phyloP scores from a whole-genome alignment of 2,329 filamentous ascomycete species.

The Penicillium verrucosum region DNA sequence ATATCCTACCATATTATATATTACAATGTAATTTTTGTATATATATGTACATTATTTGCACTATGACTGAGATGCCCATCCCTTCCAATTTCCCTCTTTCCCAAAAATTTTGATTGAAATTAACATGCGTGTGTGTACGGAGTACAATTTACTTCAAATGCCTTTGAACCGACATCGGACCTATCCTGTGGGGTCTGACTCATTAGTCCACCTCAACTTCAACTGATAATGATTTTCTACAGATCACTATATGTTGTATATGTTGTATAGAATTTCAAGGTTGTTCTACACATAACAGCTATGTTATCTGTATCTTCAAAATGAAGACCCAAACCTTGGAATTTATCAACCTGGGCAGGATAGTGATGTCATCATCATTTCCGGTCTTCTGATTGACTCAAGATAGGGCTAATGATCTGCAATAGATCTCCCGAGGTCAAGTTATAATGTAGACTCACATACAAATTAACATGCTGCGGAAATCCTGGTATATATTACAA shows the following conservation, averaged over 20 bases:
- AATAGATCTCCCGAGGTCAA: not conserved
- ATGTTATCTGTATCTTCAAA: not conserved
- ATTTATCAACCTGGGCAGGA: too few species aligned
- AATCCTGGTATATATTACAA: not conserved
- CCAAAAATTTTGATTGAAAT: not conserved
- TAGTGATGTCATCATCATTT: not conserved
- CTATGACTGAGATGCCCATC: conserved; percentile 1
- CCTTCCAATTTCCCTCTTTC: not conserved
- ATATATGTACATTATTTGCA: not conserved
- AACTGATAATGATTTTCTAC: not conserved
- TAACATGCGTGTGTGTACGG: not conserved
- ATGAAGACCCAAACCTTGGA: too few species aligned
- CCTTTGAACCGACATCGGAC: conserved; percentile 5
- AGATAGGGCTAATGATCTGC: not conserved
- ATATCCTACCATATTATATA: not conserved
- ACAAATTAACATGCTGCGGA: not conserved
- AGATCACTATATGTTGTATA: not conserved
- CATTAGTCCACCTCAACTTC: not conserved
- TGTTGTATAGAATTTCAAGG: too few species aligned
- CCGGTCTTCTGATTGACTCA: not conserved
- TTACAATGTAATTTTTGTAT: not conserved
- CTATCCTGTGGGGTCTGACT: conserved; percentile 5
- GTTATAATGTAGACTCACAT: not conserved
- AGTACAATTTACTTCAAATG: not conserved
- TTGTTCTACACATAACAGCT: not conserved